phyloP scores from a whole-genome alignment of 176 grass and related monocot species.

The Raddia guianensis region DNA sequence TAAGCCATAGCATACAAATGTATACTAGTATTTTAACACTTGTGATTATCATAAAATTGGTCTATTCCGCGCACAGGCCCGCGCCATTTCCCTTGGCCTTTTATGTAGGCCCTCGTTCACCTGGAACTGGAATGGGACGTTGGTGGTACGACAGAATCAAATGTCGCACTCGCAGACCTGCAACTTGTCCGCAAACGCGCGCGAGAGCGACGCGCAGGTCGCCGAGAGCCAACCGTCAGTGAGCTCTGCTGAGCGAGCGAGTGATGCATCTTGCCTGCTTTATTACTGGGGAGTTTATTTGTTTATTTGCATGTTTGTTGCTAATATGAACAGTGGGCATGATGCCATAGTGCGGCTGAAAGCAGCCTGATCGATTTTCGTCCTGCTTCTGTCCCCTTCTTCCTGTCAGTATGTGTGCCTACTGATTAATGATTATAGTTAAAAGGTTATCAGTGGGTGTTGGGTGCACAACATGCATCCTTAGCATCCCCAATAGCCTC shows the following conservation, averaged over 20 bases:
- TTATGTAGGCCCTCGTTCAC: background rate
- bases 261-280: too few relatives aligned
- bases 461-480: background rate
- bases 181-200: background rate
- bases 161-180: background rate
- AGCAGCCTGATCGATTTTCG: background rate
- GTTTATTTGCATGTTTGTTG: too few relatives aligned
- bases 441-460: background rate
- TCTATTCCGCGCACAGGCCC: too few relatives aligned
- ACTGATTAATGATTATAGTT: background rate
- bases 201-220: constrained; percentile 26
- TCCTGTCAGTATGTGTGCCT: background rate
- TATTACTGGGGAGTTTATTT: too few relatives aligned
- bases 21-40: too few relatives aligned
- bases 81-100: too few relatives aligned
- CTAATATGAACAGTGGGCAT: background rate
- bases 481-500: too few relatives aligned
- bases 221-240: background rate
- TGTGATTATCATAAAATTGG: too few relatives aligned
- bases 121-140: background rate
- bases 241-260: too few relatives aligned
- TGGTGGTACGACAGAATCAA: constrained; percentile 13
- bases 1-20: too few relatives aligned
- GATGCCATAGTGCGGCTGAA: background rate
- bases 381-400: too few relatives aligned